Conservation (phyloP, 2,329 filamentous ascomycete genomes). For the Pestalotiopsis fici region DNA sequence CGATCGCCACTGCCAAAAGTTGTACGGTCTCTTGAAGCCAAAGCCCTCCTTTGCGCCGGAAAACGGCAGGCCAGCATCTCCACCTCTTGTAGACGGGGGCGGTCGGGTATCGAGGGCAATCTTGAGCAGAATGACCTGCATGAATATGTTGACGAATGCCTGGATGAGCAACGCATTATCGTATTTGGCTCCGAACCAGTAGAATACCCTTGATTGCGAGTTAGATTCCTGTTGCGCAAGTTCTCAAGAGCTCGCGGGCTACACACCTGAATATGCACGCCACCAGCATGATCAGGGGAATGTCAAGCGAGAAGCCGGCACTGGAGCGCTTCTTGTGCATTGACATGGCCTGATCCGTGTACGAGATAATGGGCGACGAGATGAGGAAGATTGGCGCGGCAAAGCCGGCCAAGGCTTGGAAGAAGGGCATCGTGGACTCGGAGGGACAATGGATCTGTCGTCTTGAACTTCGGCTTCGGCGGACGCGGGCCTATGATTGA, state of each 20-base stretch:
- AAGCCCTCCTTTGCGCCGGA: constrained; percentile 46
- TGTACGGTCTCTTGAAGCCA: constrained; percentile 62
- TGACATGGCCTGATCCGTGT: constrained; percentile 65
- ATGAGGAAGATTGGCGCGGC: constrained; percentile 65
- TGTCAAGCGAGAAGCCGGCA: constrained; percentile 70
- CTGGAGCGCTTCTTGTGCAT: constrained; percentile 67
- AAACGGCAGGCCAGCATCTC: constrained; percentile 65
- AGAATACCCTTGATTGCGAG: constrained; percentile 59
- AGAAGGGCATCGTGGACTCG: constrained; percentile 27
- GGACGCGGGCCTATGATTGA: background rate
- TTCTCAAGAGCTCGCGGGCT: constrained; percentile 8
- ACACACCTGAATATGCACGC: constrained; percentile 65
- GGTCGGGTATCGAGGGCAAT: constrained; percentile 70
- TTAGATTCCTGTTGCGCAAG: background rate
- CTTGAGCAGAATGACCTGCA: constrained; percentile 66
- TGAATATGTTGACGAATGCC: constrained; percentile 64
- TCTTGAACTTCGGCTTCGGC: background rate
- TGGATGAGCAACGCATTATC: constrained; percentile 65
- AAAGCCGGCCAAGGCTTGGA: constrained; percentile 53
- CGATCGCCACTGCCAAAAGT: constrained; percentile 82
- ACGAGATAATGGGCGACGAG: constrained; percentile 64
- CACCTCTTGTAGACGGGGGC: constrained; percentile 58
- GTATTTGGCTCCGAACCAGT: constrained; percentile 68
- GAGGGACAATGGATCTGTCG: background rate
- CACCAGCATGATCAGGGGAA: constrained; percentile 72